These are phyloP conservation scores for Diplosphaera chodatii DNA, from an alignment of 139 green algal genomes.

Conservation along the genomic window DNA sequence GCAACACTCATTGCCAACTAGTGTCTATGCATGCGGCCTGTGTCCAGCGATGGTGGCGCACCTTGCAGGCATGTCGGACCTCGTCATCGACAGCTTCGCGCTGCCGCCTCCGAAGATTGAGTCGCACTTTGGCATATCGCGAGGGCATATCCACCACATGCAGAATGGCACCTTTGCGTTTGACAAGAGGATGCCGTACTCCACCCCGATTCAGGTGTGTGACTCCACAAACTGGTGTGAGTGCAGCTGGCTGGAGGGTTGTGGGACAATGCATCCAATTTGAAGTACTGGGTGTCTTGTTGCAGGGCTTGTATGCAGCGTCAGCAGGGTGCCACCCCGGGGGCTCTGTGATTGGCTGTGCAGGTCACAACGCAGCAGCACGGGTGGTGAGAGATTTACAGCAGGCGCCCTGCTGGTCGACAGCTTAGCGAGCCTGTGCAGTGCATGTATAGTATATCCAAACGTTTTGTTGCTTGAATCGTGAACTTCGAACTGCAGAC, in stretches of 20 bases:
- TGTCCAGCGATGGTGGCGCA: too few relatives aligned
- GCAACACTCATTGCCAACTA: too few relatives aligned
- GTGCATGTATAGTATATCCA: background rate
- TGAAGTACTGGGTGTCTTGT: too few relatives aligned
- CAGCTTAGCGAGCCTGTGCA: background rate
- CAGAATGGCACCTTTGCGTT: constrained; percentile 46
- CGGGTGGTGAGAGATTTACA: constrained; percentile 35
- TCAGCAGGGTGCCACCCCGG: constrained; percentile 44
- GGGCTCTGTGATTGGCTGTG: constrained; percentile 42
- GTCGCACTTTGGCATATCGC: constrained; percentile 49
- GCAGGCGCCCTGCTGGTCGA: constrained; percentile 28
- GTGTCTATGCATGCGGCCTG: too few relatives aligned
- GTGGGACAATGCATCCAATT: too few relatives aligned
- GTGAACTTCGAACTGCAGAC: too few relatives aligned
- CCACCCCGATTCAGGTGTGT: constrained; percentile 17
- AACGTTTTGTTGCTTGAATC: background rate
- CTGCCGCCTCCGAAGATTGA: constrained; percentile 47
- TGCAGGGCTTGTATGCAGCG: constrained; percentile 42
- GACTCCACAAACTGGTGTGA: background rate
- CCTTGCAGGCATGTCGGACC: constrained; percentile 26
- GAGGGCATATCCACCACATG: constrained; percentile 57
- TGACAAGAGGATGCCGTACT: constrained; percentile 43
- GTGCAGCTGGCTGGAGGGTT: too few relatives aligned
- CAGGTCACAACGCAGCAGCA: constrained; percentile 46
- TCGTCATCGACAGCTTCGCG: constrained; percentile 46